Evolutionary conservation across 1,139 yeast species (phyloP), one percentile per base, ranked within the genome.

Genomic region (Torulaspora pretoriensis): DNA sequence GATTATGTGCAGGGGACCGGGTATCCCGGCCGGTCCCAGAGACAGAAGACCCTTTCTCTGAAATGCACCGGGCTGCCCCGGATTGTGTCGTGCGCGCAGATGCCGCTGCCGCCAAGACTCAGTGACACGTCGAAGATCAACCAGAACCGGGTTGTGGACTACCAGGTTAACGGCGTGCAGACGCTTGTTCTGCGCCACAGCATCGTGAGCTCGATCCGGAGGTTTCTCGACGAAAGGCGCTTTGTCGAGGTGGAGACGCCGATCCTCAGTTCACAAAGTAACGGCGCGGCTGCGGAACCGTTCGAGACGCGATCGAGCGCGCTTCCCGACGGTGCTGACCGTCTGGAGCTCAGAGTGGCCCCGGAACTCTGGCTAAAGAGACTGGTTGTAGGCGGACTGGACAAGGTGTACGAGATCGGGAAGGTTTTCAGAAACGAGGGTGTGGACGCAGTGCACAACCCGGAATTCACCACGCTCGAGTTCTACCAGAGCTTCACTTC

Each of bases 381-480:
- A 55, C 66, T 92, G 46, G 77, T 89, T 1, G 80, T 90, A 34
- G 74, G 86, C 3, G 98, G 98, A 2, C 80, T 90, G 57, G 96
- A 89, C 52, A 78, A 76, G 54, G 81, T 92, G 4, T 92, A 80
- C 66, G 98, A 92, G 60, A 78, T 92, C 39, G 97, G 97, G 0
- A 77, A 77, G 45, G 81, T 77, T 40, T 92, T 90, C 63, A 72
- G 98, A 52, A 92, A 92, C 60, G 98, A 92, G 67, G 97, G 97
- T 4, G 74, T 90, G 49, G 98, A 92, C 69, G 79, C 87, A 80
- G 89, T 97, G 44, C 98, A 92, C 71, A 92, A 92, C 74, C 97
- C 97, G 38, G 98, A 92, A 71, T 92, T 92, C 74, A 90, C 98
- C 58, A 89, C 97, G 44, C 84, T 97, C 73, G 98, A 92, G 71